Percentiles rank a stretch among this genome's conserved stretches.
These are phyloP conservation scores for Sporothrix protearum DNA, from an alignment of 2,329 filamentous ascomycete species.

Conservation along the genomic window DNA sequence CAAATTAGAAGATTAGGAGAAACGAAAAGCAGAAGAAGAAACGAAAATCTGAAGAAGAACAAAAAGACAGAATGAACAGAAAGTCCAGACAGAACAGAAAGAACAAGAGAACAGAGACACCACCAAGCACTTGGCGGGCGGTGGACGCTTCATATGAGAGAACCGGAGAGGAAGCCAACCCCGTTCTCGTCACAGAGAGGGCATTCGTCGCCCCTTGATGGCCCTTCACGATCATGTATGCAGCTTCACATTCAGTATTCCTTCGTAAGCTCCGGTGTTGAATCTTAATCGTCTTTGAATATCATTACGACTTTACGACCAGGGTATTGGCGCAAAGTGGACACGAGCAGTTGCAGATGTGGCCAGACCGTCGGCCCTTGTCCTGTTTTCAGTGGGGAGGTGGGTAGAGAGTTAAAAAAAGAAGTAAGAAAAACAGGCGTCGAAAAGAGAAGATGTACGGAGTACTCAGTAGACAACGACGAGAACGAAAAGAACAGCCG, in stretches of 20 bases:
- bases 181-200: background rate
- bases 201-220: no score
- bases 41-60: no score
- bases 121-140: background rate
- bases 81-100: no score
- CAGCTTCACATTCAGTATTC: background rate
- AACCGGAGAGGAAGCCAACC: no score
- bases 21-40: background rate
- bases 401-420: no score
- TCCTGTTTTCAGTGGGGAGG: background rate
- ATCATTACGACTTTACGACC: background rate
- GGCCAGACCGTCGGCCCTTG: background rate
- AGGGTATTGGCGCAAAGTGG: background rate
- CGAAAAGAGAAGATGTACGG: background rate
- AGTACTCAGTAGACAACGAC: no score
- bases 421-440: background rate
- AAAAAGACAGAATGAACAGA: no score
- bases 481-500: background rate
- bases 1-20: background rate
- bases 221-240: background rate
- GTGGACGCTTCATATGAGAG: background rate
- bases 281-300: background rate
- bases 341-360: background rate
- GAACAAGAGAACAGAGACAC: background rate
- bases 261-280: background rate